Evolutionary conservation across 2,329 filamentous ascomycete genomes (phyloP).

Genomic region (Colletotrichum higginsianum): DNA sequence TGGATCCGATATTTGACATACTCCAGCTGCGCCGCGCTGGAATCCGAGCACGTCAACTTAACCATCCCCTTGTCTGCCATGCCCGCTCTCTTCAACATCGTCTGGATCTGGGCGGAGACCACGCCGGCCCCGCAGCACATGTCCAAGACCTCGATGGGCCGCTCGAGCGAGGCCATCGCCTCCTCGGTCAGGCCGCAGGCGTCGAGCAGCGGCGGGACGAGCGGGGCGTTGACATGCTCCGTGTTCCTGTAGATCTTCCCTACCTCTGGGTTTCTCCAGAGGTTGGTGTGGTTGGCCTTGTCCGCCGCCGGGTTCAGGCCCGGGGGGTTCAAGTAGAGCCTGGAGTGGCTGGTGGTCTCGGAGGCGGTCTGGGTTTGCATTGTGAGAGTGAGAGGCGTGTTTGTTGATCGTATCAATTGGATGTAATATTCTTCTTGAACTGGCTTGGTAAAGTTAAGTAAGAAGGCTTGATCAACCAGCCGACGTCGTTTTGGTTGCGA

Average conservation of each 20-base stretch:
- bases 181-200: not conserved
- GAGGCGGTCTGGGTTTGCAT: too few species aligned
- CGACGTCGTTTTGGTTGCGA: too few species aligned
- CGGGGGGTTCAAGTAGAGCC: too few species aligned
- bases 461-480: too few species aligned
- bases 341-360: too few species aligned
- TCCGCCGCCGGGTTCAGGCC: constrained; percentile 6
- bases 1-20: constrained; percentile 12
- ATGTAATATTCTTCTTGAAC: too few species aligned
- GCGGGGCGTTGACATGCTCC: constrained; percentile 14
- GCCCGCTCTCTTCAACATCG: not conserved
- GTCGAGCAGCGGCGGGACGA: constrained; percentile 12
- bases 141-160: constrained; percentile 10
- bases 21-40: constrained; percentile 20
- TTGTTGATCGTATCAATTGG: too few species aligned
- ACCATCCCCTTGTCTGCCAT: not conserved
- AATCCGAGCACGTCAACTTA: constrained; percentile 12
- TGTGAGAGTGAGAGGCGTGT: too few species aligned
- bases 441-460: too few species aligned
- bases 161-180: not conserved
- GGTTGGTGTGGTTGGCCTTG: constrained; percentile 3
- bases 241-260: constrained; percentile 21
- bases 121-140: constrained; percentile 30
- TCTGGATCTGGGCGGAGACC: constrained; percentile 19
- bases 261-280: constrained; percentile 16